phyloP scores from a whole-genome alignment of 192 early-diverging fungal genomes.

The Podila epicladia region DNA sequence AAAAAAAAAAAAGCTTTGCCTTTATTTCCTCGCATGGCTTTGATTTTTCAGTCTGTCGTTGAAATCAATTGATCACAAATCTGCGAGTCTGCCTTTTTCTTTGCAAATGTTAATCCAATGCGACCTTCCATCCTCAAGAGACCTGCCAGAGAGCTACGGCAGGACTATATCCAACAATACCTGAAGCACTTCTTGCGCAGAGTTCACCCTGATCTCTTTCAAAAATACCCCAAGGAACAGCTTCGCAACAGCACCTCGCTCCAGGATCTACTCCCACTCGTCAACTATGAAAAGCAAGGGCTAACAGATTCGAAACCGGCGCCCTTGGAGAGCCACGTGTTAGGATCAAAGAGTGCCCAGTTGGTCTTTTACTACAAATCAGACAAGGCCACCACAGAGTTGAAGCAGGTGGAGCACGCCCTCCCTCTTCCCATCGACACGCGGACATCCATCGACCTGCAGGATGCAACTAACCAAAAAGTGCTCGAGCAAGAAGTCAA shows the following conservation, averaged over 20 bases:
- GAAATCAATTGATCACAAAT: no score
- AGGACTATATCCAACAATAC: conserved; percentile 32
- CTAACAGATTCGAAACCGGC: background rate
- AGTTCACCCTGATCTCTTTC: conserved; percentile 45
- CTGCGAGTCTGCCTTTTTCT: background rate
- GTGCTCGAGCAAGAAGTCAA: conserved; percentile 31
- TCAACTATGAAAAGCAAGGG: conserved; percentile 9
- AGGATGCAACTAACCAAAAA: background rate
- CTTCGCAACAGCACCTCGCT: conserved; percentile 38
- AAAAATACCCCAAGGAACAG: conserved; percentile 41
- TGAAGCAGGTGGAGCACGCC: conserved; percentile 19
- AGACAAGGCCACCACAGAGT: conserved; percentile 1
- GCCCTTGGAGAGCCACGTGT: background rate
- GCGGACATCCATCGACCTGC: background rate
- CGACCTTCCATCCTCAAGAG: background rate
- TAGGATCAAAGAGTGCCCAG: background rate
- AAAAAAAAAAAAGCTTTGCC: no score
- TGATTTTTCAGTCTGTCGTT: no score
- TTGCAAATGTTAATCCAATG: background rate
- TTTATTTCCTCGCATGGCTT: no score
- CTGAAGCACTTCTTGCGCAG: conserved; percentile 32
- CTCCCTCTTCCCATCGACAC: conserved; percentile 7
- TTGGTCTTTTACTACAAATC: conserved; percentile 27
- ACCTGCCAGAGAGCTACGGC: conserved; percentile 10
- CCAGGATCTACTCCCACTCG: conserved; percentile 30